Base-by-base conservation (phyloP, 1,139 yeast genomes). In the Geotrichum klebahnii region DNA sequence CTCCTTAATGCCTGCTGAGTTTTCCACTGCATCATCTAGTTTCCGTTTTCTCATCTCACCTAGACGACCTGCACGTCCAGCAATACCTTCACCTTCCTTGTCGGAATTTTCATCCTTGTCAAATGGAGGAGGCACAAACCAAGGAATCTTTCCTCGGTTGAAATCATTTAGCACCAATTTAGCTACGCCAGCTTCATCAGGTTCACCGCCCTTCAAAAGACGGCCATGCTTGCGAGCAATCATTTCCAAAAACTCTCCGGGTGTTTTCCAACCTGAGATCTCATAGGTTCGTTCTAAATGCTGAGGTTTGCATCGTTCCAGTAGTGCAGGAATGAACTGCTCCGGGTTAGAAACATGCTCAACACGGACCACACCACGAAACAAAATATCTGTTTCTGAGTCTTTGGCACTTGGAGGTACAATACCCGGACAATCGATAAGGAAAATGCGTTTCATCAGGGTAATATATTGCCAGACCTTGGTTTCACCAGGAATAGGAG, bases 381-480 rank as follows among this genome's bases (percentile, higher is more conserved):
- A 88, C 59, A 92, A 70, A 63, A 92, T 89, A 66, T 92, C 98
- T n/a, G 96, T 81, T 65, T 89, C 95, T 1, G 92, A 71, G 66
- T 92, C 98, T 61, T 83, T 88, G 28, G 80, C 68, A 24, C 95
- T 85, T 31, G 98, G 98, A 6, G 98, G 98, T 5, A 94, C 98
- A 65, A 92, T 90, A 70, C 98, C 98, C 2, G 98, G 98, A 74
- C 98, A 92, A 71, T 92, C 98, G 63, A 92, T 92, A 62, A 92
- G 75, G 70, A 89, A 92, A 50, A 92, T 92, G 60, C 90, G 79
- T 75, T 90, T 89, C 97, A 92, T 92, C 64, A 92, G 76, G 1
- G 98, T 90, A 63, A 92, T 89, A 72, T 92, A 92, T 74, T 92
- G 98, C 98, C 98, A 92, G 40, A 92, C 97, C 70, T 92, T 92